Evolutionary conservation across 768 basidiomycete genomes (phyloP), one percentile per base, ranked within the genome.

Genomic region (Floccularia luteovirens): DNA sequence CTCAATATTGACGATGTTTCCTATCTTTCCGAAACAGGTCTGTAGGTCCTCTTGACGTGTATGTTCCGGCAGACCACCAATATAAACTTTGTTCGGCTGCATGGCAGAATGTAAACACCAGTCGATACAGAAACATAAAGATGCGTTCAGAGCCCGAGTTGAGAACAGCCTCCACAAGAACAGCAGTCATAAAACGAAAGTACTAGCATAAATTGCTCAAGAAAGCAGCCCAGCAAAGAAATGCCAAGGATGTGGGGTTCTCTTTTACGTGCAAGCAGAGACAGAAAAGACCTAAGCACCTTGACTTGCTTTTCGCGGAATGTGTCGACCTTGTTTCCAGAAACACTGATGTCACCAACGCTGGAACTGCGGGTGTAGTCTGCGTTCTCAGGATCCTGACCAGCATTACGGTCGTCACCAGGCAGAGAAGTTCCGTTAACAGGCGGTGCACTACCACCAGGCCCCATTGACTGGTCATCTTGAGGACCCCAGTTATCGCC

Each of bases 61-160:
- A 49, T 88, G 74, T 64, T 89, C 85, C 47, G 89, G 90, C 44
- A 91, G 74, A 48, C 88, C 87, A 57, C 89, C 89, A 56, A 92
- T 79, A 60, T 92, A 92, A 60, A 92, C 82, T 68, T 92, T 92
- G 68, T 89, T 90, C 68, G 87, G 82, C 87, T 90, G 75, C 67
- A 71, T 67, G 69, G 73, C 70, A 75, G 66, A 77, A 70, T 61
- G 73, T 80, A 68, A 81, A 78, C 77, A 78, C 75, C 64, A 67
- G 72, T 72, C 58, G 64, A 73, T 59, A 60, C 61, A 58, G 56
- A 69, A 68, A 68, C 65, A 72, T 34, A 68, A 71, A 61, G 67
- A 67, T 60, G 61, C 61, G 61, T 63, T 63, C 64, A 61, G 60
- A 58, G 64, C 61, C 62, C 55, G 53, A 64, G 63, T 53, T 55